Percentiles rank a stretch among this genome's conserved stretches.
Evolutionary conservation across 352 stramenopile genomes (phyloP).

Genomic region (Elongisporangium prolatum): DNA sequence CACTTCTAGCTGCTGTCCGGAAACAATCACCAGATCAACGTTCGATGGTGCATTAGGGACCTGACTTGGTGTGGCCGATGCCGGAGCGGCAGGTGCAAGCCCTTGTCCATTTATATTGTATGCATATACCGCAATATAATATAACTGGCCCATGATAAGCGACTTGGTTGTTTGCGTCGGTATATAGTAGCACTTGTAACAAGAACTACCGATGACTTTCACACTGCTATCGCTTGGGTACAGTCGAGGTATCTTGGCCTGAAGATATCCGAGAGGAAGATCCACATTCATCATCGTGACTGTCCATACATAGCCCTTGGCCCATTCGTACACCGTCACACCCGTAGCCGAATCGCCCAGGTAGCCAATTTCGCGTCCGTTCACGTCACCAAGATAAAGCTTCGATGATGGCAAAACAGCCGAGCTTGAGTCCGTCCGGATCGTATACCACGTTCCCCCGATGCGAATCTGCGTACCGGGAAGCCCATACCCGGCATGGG

Average conservation of each 20-base stretch:
- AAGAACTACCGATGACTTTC: slow-evolving; percentile 31
- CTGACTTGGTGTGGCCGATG: slow-evolving; percentile 61
- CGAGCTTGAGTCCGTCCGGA: slow-evolving; percentile 41
- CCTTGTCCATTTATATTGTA: slow-evolving; percentile 78
- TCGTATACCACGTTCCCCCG: slow-evolving; percentile 62
- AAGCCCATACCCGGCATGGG: slow-evolving; percentile 44
- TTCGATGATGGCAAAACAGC: slow-evolving; percentile 27
- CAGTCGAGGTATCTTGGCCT: slow-evolving; percentile 50
- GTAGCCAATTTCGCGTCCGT: slow-evolving; percentile 56
- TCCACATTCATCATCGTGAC: slow-evolving; percentile 48
- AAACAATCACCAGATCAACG: slow-evolving; percentile 85
- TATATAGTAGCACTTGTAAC: slow-evolving; percentile 67
- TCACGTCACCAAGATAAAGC: slow-evolving; percentile 60
- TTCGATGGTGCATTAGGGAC: slow-evolving; percentile 87
- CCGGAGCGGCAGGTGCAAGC: background rate
- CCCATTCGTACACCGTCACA: slow-evolving; percentile 62
- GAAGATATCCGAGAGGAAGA: slow-evolving; percentile 34
- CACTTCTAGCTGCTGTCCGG: slow-evolving; percentile 84
- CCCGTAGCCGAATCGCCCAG: slow-evolving; percentile 24
- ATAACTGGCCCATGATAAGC: slow-evolving; percentile 54
- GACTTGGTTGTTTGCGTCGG: slow-evolving; percentile 49
- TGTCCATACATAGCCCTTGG: slow-evolving; percentile 64
- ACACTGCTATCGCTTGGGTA: slow-evolving; percentile 38
- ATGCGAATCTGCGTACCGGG: slow-evolving; percentile 54
- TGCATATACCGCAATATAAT: slow-evolving; percentile 73